phyloP scores from a whole-genome alignment of 2,329 filamentous ascomycete genomes.

The Blastomyces percursus region DNA sequence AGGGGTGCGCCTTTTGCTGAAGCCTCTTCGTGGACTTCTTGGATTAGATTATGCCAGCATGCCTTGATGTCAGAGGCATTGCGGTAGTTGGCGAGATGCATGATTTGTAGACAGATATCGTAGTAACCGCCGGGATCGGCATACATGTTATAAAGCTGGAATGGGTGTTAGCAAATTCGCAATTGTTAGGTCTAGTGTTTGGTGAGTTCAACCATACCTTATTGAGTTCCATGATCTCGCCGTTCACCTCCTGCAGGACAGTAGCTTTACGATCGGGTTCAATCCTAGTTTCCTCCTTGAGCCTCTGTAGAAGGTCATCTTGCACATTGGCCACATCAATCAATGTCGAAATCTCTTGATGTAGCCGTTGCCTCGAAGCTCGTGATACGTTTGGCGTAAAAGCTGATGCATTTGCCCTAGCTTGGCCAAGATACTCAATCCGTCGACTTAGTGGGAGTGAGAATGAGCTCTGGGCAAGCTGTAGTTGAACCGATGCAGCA shows the following conservation, averaged over 20 bases:
- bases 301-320: slow-evolving; percentile 71
- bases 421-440: slow-evolving; percentile 79
- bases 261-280: slow-evolving; percentile 50
- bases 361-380: slow-evolving; percentile 71
- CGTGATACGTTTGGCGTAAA: slow-evolving; percentile 64
- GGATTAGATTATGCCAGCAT: slow-evolving; percentile 75
- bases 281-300: slow-evolving; percentile 63
- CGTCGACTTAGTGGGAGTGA: slow-evolving; percentile 67
- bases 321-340: slow-evolving; percentile 93
- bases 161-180: slow-evolving; percentile 15
- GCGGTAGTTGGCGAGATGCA: slow-evolving; percentile 81
- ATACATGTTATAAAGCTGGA: slow-evolving; percentile 80
- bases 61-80: slow-evolving; percentile 71
- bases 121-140: slow-evolving; percentile 87
- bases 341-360: slow-evolving; percentile 73
- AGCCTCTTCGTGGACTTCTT: slow-evolving; percentile 53
- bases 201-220: slow-evolving; percentile 47
- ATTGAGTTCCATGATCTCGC: slow-evolving; percentile 64
- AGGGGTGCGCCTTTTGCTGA: slow-evolving; percentile 32
- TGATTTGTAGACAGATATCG: slow-evolving; percentile 86
- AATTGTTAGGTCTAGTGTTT: not conserved
- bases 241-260: slow-evolving; percentile 59
- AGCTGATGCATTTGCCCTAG: slow-evolving; percentile 85
- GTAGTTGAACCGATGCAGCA: slow-evolving; percentile 74
- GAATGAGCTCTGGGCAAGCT: slow-evolving; percentile 76